Evolutionary conservation across 768 basidiomycete species (phyloP), one percentile per base, ranked within the genome.

Genomic region (Coprinopsis strossmayeri): DNA sequence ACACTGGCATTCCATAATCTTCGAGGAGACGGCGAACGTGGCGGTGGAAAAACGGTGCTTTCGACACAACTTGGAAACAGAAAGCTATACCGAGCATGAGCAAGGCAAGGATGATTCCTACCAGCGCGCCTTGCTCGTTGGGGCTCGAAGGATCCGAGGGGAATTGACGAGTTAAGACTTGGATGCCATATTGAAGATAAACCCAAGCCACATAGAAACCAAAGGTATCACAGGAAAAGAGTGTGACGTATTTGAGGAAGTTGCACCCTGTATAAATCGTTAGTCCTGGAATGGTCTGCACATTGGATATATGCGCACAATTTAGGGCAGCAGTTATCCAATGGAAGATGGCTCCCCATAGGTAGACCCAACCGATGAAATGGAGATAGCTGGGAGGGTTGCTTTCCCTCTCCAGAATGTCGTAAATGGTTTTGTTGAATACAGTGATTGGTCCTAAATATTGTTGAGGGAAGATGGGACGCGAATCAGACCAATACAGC

Each of bases 171-270:
- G 84, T 87, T 51, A 87, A 69, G 18, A 91, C 80, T 65, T 93
- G 91, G 12, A 91, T 78, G 26, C 91, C 91, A 53, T 94, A 94
- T 66, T 95, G 89, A 4, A 89, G 73, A 57, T 91, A 91, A 1
- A 89, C 88, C 79, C 87, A 91, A 15, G 87, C 85, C 1, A 94
- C 90, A 62, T 92, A 94, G 65, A 92, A 94, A 1, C 91, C 91
- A 56, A 93, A 94, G 0, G 88, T 91, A 55, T 93, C 91, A 61
- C 91, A 93, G 18, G 91, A 84, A 64, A 94, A 93, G 5, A 88
- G 71, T 0, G 91, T 93, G 21, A 93, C 90, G 55, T 91, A 90
- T 74, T 76, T 79, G 34, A 95, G 73, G 55, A 90, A 86, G 60
- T 88, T 86, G 55, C 87, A 88, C 73, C 82, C 87, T 89, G 48